These are phyloP conservation scores for Ampelomyces quisqualis DNA, from an alignment of 2,329 filamentous ascomycete species.

Conservation along the genomic window DNA sequence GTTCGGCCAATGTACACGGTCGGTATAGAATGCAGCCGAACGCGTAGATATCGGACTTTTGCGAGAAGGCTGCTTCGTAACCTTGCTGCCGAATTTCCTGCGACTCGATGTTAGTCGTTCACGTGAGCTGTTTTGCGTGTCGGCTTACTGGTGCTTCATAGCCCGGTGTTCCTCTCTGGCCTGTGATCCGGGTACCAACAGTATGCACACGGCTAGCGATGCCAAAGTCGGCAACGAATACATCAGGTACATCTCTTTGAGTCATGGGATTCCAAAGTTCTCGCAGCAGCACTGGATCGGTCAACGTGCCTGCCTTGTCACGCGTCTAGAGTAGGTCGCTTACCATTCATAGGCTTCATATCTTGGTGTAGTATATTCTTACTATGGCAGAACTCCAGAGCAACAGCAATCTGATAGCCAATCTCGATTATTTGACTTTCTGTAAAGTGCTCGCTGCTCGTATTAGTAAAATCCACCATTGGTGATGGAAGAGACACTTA, in stretches of 20 bases:
- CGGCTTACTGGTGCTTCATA: conserved; percentile 13
- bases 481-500: background rate
- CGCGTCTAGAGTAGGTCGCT: background rate
- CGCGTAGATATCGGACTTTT: conserved; percentile 20
- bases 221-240: conserved; percentile 17
- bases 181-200: conserved; percentile 9
- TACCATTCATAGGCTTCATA: conserved; percentile 19
- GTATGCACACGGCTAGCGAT: conserved; percentile 11
- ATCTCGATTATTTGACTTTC: conserved; percentile 18
- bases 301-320: too few species aligned
- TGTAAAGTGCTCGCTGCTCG: conserved; percentile 9
- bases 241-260: conserved; percentile 10
- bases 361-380: conserved; percentile 17
- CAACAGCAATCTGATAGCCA: conserved; percentile 14
- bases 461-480: background rate
- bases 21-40: conserved; percentile 16
- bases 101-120: background rate
- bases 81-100: conserved; percentile 12
- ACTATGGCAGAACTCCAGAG: conserved; percentile 16
- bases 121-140: too few species aligned
- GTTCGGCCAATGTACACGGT: conserved; percentile 9
- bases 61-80: conserved; percentile 10
- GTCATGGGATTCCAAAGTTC: conserved; percentile 9
- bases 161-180: conserved; percentile 10
- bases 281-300: conserved; percentile 7